These are phyloP conservation scores for Teunomyces stri DNA, from an alignment of 805 yeast genomes.

Conservation along the genomic window DNA sequence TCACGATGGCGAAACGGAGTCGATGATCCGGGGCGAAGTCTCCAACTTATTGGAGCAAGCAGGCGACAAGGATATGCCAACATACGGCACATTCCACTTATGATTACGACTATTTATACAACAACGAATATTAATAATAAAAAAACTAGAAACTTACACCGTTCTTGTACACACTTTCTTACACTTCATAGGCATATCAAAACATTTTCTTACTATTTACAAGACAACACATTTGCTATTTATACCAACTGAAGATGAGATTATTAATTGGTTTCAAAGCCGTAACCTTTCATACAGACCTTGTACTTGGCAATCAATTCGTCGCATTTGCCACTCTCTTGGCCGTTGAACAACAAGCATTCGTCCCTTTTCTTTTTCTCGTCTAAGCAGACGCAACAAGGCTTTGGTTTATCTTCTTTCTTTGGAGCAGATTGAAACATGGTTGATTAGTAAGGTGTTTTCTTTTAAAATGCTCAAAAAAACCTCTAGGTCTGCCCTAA, in stretches of 20 bases:
- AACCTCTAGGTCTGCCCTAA: too few relatives aligned
- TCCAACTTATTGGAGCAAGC: background rate
- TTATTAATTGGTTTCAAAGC: conserved; percentile 51
- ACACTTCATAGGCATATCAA: too few relatives aligned
- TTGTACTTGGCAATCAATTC: conserved; percentile 71
- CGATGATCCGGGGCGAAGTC: background rate
- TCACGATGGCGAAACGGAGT: conserved; percentile 12
- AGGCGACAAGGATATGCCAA: background rate
- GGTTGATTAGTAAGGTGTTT: background rate
- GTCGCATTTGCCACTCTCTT: conserved; percentile 79
- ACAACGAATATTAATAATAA: background rate
- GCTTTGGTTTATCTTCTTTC: conserved; percentile 66
- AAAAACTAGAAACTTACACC: too few relatives aligned
- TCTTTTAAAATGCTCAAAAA: too few relatives aligned
- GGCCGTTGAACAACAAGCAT: conserved; percentile 79
- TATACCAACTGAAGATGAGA: background rate
- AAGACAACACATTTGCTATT: background rate
- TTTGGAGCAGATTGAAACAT: conserved; percentile 6
- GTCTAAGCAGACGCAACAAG: conserved; percentile 92
- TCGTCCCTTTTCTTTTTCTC: conserved; percentile 83
- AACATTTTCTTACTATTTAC: background rate
- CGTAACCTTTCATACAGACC: conserved; percentile 87
- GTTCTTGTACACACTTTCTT: too few relatives aligned
- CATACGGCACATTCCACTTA: background rate
- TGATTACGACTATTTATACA: background rate